phyloP scores from a whole-genome alignment of 2,329 filamentous ascomycete species.

The Fusarium sarcochroum region DNA sequence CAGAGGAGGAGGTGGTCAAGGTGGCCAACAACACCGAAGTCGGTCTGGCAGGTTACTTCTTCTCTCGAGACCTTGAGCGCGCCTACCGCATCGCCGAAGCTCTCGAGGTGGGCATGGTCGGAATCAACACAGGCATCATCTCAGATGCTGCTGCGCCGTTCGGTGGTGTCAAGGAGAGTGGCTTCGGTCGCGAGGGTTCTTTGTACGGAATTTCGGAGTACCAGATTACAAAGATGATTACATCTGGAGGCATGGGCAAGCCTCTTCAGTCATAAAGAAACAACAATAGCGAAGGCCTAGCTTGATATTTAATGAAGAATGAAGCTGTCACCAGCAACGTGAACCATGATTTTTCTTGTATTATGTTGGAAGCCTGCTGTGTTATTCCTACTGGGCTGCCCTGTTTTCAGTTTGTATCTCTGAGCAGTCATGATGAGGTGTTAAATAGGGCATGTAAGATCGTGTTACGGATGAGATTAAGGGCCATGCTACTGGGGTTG shows the following conservation, averaged over 20 bases:
- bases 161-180: constrained; percentile 86
- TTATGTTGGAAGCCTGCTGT: too few species aligned
- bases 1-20: constrained; percentile 88
- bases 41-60: constrained; percentile 95
- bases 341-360: too few species aligned
- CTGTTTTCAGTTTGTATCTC: too few species aligned
- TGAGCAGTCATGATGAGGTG: too few species aligned
- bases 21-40: constrained; percentile 88
- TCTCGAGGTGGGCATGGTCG: constrained; percentile 89
- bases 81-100: constrained; percentile 75
- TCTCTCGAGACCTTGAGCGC: constrained; percentile 74
- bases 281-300: neutral
- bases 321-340: neutral
- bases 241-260: constrained; percentile 69
- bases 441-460: too few species aligned
- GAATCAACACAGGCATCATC: constrained; percentile 81
- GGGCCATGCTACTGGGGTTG: too few species aligned
- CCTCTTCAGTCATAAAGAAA: constrained; percentile 59
- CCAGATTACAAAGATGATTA: constrained; percentile 76
- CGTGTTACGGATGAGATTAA: too few species aligned
- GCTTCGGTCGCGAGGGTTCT: constrained; percentile 84
- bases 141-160: constrained; percentile 74
- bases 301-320: constrained; percentile 7
- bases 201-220: constrained; percentile 85
- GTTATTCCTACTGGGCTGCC: too few species aligned